Base-by-base conservation (phyloP, 129 eudicot species). In the Oenanthe sinensis region DNA sequence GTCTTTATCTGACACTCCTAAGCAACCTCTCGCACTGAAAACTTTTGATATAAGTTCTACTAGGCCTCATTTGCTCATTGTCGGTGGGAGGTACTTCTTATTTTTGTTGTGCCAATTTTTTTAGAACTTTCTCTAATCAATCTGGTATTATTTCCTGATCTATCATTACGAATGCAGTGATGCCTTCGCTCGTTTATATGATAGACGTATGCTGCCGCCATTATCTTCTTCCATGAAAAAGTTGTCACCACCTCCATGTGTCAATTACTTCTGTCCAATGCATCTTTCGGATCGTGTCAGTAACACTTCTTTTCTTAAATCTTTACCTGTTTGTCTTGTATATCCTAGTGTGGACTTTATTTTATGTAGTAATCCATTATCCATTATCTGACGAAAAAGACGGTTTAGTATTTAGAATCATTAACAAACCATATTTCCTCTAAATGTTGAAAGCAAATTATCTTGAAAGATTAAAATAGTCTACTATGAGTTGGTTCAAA, bases 171-270 rank as follows among this genome's bases (percentile, higher is more conserved):
- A 19, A 77, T 85, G 89, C 93, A 94, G 98, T 88, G 98, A 94
- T 87, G 86, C 97, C 33, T 94, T 94, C 87, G 98, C 97, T 73
- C 97, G 98, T 65, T 75, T 94, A 79, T 94, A 91, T 82, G 98
- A 94, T 90, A 90, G 98, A 85, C 83, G 98, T 76, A 94, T 94
- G 98, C 92, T 94, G 79, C 91, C 98, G 47, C 98, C 98, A 79
- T 81, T 94, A 19, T 94, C 98, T 60, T 91, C 97, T 22, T 82
- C 91, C 83, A 91, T 83, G 83, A 86, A 85, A 67, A 91, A 84
- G 83, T 79, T 78, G 73, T 78, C 93, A 8, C 87, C 98, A 78
- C 98, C 98, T 58, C 93, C 89, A 19, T 94, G 98, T 80, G 98
- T 94, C 73, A 87, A 84, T 86, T 91, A 94, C 86, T 91, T 87